Evolutionary conservation across 345 rosid species (phyloP).

Genomic region (Jatropha curcas): DNA sequence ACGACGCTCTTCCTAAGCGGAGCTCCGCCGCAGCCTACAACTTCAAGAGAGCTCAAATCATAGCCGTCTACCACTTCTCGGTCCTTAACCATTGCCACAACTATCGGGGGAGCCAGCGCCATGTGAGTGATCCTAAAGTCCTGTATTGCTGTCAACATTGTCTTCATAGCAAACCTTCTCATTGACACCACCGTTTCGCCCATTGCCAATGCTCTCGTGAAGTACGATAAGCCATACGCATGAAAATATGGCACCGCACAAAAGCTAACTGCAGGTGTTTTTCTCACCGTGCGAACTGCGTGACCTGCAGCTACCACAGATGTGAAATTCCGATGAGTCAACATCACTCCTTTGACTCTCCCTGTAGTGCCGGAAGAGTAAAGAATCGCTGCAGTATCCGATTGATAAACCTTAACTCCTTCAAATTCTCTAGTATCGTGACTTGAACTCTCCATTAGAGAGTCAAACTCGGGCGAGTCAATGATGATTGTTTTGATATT

Average conservation of each 20-base stretch:
- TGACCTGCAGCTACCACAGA: slow-evolving; percentile 26
- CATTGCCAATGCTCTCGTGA: slow-evolving; percentile 35
- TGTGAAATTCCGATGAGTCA: slow-evolving; percentile 49
- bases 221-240: slow-evolving; percentile 42
- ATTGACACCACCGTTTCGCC: slow-evolving; percentile 45
- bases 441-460: slow-evolving; percentile 22
- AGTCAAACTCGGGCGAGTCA: slow-evolving; percentile 52
- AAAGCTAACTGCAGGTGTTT: slow-evolving; percentile 26
- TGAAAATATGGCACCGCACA: slow-evolving; percentile 60
- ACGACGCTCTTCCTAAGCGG: slow-evolving; percentile 28
- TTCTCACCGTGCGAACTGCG: slow-evolving; percentile 30
- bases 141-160: slow-evolving; percentile 32
- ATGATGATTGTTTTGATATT: slow-evolving; percentile 26
- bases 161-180: slow-evolving; percentile 32
- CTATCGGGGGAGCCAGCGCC: slow-evolving; percentile 53
- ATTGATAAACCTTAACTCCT: slow-evolving; percentile 29
- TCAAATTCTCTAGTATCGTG: background rate
- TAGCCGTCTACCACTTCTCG: slow-evolving; percentile 19
- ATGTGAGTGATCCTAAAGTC: slow-evolving; percentile 38
- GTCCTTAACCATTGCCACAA: slow-evolving; percentile 38
- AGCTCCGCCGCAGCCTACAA: slow-evolving; percentile 49
- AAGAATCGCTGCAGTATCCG: slow-evolving; percentile 56
- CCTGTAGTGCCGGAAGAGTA: slow-evolving; percentile 74
- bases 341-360: slow-evolving; percentile 49
- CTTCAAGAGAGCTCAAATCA: slow-evolving; percentile 57